Percentiles rank a stretch among this genome's conserved stretches.
Evolutionary conservation across 345 rosid genomes (phyloP).

Genomic region (Rhodamnia argentea): DNA sequence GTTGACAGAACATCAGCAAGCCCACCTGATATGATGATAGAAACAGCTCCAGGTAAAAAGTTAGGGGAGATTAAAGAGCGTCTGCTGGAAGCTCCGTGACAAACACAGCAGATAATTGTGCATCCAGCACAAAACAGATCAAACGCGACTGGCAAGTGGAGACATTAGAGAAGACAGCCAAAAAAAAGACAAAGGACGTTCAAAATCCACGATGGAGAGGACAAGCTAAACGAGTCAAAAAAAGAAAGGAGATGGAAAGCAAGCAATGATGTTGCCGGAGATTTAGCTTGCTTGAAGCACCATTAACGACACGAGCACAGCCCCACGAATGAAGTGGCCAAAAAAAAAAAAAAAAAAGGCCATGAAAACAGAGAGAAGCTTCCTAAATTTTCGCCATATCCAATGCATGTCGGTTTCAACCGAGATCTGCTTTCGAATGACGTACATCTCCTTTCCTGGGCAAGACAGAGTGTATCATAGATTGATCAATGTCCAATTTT

Average conservation of each 20-base stretch:
- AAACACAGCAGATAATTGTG: not conserved
- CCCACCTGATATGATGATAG: not conserved
- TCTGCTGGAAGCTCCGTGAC: no score
- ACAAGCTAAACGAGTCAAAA: not conserved
- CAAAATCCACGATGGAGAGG: not conserved
- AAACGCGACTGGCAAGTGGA: not conserved
- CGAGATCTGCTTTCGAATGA: not conserved
- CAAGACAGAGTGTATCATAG: not conserved
- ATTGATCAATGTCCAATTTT: not conserved
- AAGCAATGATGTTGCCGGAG: not conserved
- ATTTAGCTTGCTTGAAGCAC: not conserved
- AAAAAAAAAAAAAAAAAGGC: not conserved
- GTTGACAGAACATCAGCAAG: not conserved
- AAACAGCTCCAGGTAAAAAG: not conserved
- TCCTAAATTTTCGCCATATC: not conserved
- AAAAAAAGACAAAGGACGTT: not conserved
- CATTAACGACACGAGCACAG: not conserved
- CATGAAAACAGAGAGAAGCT: not conserved
- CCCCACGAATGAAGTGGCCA: not conserved
- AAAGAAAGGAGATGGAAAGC: not conserved
- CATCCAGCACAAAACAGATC: not conserved
- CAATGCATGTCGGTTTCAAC: not conserved
- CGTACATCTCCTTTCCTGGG: not conserved
- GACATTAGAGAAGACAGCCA: not conserved
- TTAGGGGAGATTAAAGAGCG: not conserved